Percentiles rank a stretch among this genome's conserved stretches.
phyloP scores from a whole-genome alignment of 257 asterid genomes.

The Przewalskia tangutica region DNA sequence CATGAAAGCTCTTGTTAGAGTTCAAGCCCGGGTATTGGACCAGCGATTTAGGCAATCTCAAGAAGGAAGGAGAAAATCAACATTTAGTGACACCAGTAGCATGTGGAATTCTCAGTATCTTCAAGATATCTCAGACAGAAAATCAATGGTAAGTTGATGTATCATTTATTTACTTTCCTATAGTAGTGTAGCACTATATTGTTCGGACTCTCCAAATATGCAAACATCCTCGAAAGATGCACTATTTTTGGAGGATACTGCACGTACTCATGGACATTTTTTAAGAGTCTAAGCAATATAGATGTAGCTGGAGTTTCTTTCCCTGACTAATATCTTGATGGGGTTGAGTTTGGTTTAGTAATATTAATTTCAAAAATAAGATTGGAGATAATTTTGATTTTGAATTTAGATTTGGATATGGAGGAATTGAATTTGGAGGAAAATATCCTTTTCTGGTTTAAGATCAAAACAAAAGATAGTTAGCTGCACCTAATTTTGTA shows the following conservation, averaged over 20 bases:
- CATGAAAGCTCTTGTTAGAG: conserved; percentile 43
- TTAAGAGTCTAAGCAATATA: too few relatives aligned
- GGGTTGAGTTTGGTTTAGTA: too few relatives aligned
- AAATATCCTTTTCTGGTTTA: background rate
- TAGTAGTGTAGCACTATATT: too few relatives aligned
- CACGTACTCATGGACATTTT: too few relatives aligned
- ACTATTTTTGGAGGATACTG: too few relatives aligned
- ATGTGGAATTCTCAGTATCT: conserved; percentile 13
- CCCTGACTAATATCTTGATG: too few relatives aligned
- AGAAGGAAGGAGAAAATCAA: conserved; percentile 24
- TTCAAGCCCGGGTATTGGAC: conserved; percentile 28
- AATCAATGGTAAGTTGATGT: conserved; percentile 16
- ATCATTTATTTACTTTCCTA: background rate
- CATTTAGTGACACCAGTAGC: conserved; percentile 19
- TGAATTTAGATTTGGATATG: background rate
- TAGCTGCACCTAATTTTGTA: background rate
- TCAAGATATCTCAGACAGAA: conserved; percentile 18
- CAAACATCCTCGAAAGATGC: too few relatives aligned
- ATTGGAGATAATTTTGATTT: background rate
- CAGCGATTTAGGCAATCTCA: conserved; percentile 24
- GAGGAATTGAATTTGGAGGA: background rate
- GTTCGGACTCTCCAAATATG: too few relatives aligned
- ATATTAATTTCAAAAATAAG: too few relatives aligned
- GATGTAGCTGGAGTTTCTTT: too few relatives aligned
- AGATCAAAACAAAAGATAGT: background rate